These are phyloP conservation scores for Ceratobasidium papillatum DNA, from an alignment of 1,284 basidiomycete genomes.

Conservation along the genomic window DNA sequence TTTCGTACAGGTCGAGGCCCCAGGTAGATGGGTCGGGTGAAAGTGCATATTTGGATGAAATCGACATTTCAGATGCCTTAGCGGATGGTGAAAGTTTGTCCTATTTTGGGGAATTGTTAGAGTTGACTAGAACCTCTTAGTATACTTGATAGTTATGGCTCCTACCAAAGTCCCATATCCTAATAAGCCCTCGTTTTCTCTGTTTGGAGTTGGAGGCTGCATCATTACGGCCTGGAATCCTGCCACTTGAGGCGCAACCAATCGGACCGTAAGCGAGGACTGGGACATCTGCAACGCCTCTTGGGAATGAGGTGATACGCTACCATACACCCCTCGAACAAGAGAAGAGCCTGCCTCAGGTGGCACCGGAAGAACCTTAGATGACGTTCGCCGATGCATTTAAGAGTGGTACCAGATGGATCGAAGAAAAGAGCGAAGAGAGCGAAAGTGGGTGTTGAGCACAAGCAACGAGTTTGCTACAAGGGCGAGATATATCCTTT, in stretches of 20 bases:
- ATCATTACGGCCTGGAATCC: constrained; percentile 27
- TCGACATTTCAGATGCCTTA: neutral
- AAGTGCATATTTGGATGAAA: constrained; percentile 41
- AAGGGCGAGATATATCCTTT: neutral
- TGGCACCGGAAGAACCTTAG: constrained; percentile 3
- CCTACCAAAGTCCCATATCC: neutral
- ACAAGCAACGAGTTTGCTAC: neutral
- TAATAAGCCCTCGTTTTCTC: neutral
- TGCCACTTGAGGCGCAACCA: neutral
- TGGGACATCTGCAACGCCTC: neutral
- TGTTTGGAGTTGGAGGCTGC: constrained; percentile 15
- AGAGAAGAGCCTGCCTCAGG: neutral
- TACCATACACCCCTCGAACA: neutral
- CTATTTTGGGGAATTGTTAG: neutral
- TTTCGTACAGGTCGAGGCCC: constrained; percentile 43
- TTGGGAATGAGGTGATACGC: neutral
- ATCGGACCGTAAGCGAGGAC: neutral
- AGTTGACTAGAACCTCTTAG: too few species aligned
- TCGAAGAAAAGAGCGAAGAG: neutral
- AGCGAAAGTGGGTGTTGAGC: neutral
- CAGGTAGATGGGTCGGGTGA: constrained; percentile 46
- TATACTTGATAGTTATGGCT: neutral
- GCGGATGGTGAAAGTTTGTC: neutral
- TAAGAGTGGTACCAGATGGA: too few species aligned
- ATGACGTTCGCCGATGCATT: constrained; percentile 32